phyloP scores from a whole-genome alignment of 768 basidiomycete genomes.

The Psilocybe cyanescens region DNA sequence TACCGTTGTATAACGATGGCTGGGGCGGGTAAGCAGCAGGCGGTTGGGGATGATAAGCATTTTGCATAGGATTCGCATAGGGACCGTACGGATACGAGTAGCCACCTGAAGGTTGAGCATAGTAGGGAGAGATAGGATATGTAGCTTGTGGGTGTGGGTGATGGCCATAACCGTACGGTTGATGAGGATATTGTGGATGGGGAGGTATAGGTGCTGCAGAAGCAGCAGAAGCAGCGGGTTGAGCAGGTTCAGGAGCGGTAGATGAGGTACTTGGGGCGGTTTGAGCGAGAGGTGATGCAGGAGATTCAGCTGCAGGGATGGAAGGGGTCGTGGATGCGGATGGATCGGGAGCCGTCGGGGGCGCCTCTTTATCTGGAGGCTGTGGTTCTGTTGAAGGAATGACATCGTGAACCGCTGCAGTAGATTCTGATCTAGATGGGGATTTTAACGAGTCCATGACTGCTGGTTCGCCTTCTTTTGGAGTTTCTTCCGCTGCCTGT shows the following conservation, averaged over 20 bases:
- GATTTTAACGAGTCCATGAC: conserved; percentile 32
- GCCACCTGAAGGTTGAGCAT: conserved; percentile 48
- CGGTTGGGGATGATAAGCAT: conserved; percentile 43
- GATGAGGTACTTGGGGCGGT: conserved; percentile 16
- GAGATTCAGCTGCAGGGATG: conserved; percentile 10
- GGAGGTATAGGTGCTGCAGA: conserved; percentile 18
- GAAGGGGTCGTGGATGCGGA: conserved; percentile 16
- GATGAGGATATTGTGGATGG: conserved; percentile 47
- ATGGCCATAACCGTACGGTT: conserved; percentile 54
- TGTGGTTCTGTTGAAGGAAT: conserved; percentile 24
- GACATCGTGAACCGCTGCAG: conserved; percentile 19
- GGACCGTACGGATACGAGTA: conserved; percentile 47
- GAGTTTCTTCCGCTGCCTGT: conserved; percentile 22
- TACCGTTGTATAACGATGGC: conserved; percentile 20
- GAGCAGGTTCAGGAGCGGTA: conserved; percentile 6
- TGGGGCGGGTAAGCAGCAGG: conserved; percentile 28
- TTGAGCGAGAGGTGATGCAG: conserved; percentile 22
- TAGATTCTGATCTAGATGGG: conserved; percentile 9
- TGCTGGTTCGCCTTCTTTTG: conserved; percentile 21
- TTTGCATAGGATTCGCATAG: conserved; percentile 45
- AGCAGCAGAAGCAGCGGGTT: conserved; percentile 12
- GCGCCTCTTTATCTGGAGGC: conserved; percentile 23
- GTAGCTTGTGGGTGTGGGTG: conserved; percentile 47
- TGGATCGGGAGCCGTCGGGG: conserved; percentile 16
- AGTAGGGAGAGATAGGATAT: conserved; percentile 74